Evolutionary conservation across 495 filamentous ascomycete genomes (phyloP), one percentile per base, ranked within the genome.

Genomic region (Neurospora sp.): DNA sequence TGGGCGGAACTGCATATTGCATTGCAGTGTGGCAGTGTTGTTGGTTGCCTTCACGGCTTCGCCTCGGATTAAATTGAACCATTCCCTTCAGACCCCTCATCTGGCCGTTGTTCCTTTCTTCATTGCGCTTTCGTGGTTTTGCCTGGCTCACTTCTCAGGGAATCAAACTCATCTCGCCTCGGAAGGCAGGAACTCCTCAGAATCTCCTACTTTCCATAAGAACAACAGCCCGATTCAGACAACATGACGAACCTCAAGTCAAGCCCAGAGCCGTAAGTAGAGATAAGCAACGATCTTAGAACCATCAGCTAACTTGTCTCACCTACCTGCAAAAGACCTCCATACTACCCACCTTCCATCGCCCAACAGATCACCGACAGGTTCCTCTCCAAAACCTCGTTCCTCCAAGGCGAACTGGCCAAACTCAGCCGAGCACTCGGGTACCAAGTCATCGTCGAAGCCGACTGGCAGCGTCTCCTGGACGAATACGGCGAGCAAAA

Each of bases 381-480:
- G 0, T 35, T 66, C 53, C 1, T 35, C 10, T 1, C 2, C 53
- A 1, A 2, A 14, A 2, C 4, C 4, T 31, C 48, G 48, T 0
- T 0, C 11, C 1, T 59, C 5, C 81, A 78, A 37, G 73, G 14
- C 5, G 31, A 77, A 0, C 72, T 81, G 27, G 69, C 70, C 42
- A 1, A 22, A 22, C 72, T 83, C 10, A 41, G 76, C 42, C 70
- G 74, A 9, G 48, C 76, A 2, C 69, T 82, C 18, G 83, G 83
- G 2, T 76, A 79, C 44, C 40, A 77, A 8, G 78, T 85, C 27
- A 70, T 73, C 69, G 48, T 77, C n/a, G 73, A 78, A 20, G 78
- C 82, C 0, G 76, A 80, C 70, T 85, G 83, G 83, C 77, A 73
- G 20, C 71, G 76, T 27, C 69, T 85, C 11, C 16, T 81, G 35